These are phyloP conservation scores for Microascus cirrosus DNA, from an alignment of 2,329 filamentous ascomycete species.

Conservation along the genomic window DNA sequence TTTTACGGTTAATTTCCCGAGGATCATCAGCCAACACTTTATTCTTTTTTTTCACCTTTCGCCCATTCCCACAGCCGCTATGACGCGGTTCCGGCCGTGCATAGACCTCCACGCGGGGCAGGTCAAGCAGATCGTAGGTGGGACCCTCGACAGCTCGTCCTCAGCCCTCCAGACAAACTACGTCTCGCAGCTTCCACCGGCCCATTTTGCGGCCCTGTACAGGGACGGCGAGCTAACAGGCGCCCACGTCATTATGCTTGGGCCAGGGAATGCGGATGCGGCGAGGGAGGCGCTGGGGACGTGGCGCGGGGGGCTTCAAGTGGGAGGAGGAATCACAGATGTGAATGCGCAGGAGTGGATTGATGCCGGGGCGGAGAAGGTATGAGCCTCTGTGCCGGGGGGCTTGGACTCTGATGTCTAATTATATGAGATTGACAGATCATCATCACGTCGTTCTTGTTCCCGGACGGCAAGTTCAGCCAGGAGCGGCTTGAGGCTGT, in stretches of 20 bases:
- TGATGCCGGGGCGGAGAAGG: conserved; percentile 78
- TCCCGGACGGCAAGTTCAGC: conserved; percentile 74
- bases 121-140: conserved; percentile 97
- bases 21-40: neutral
- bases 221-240: conserved; percentile 61
- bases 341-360: conserved; percentile 80
- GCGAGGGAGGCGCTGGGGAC: conserved; percentile 64
- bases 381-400: conserved; percentile 22
- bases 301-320: conserved; percentile 75
- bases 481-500: conserved; percentile 65
- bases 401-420: neutral
- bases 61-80: conserved; percentile 23
- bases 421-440: conserved; percentile 46
- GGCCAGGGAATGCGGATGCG: conserved; percentile 72
- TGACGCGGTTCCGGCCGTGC: conserved; percentile 93
- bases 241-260: conserved; percentile 94
- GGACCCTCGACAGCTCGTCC: conserved; percentile 64
- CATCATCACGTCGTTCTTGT: conserved; percentile 93
- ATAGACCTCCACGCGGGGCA: conserved; percentile 96
- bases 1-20: neutral
- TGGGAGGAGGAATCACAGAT: conserved; percentile 89
- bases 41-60: neutral
- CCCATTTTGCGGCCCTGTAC: conserved; percentile 76
- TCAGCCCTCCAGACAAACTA: conserved; percentile 77
- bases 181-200: conserved; percentile 72